phyloP scores from a whole-genome alignment of 495 filamentous ascomycete genomes.

The Pyrenula massariospora region DNA sequence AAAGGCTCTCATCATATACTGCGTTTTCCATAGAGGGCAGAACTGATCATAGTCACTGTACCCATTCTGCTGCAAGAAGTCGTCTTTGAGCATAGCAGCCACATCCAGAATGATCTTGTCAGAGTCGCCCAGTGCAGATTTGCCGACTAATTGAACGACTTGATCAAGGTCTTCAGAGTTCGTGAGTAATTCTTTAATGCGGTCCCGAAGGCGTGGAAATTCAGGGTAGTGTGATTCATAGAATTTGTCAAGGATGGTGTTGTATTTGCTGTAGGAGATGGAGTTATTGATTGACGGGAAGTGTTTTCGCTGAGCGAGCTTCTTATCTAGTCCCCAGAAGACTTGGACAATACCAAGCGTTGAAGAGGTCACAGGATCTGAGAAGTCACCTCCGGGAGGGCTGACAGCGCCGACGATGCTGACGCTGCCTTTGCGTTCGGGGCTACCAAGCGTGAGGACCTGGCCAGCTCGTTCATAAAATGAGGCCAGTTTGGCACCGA shows the following conservation, averaged over 20 bases:
- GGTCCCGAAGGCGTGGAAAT: constrained; percentile 84
- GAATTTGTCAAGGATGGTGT: constrained; percentile 69
- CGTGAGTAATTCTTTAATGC: constrained; percentile 82
- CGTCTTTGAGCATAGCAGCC: constrained; percentile 85
- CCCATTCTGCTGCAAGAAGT: constrained; percentile 98
- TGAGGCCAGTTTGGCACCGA: constrained; percentile 90
- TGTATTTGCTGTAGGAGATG: constrained; percentile 96
- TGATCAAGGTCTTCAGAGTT: constrained; percentile 97
- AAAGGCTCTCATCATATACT: constrained; percentile 99
- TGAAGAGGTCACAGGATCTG: constrained; percentile 88
- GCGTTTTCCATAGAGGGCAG: constrained; percentile 98
- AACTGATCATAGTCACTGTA: constrained; percentile 99
- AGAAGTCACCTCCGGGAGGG: constrained; percentile 97
- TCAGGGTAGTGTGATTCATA: constrained; percentile 89
- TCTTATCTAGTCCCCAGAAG: constrained; percentile 99
- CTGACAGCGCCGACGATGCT: constrained; percentile 97
- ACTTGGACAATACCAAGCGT: constrained; percentile 98
- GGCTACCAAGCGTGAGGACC: constrained; percentile 74
- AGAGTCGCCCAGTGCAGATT: constrained; percentile 86
- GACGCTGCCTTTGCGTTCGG: constrained; percentile 78
- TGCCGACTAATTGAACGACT: constrained; percentile 96
- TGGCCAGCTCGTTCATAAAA: constrained; percentile 98
- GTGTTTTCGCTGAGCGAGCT: constrained; percentile 96
- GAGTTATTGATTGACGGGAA: constrained; percentile 98
- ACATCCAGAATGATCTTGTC: constrained; percentile 99